Conservation (phyloP, 331 rosid species). For the Arachis monticola region DNA sequence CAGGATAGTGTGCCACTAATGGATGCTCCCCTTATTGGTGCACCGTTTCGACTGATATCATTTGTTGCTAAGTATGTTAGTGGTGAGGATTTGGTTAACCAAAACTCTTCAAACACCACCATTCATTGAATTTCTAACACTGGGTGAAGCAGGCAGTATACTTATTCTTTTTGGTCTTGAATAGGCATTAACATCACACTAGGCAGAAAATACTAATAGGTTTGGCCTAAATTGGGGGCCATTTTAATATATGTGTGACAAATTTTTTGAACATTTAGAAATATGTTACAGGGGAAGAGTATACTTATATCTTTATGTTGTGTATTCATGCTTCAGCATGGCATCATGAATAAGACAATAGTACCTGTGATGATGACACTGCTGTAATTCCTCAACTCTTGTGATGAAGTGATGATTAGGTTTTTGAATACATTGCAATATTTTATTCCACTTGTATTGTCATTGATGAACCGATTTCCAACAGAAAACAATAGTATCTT, state of each 20-base stretch:
- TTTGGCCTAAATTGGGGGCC: conserved; percentile 42
- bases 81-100: conserved; percentile 82
- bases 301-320: neutral
- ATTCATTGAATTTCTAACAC: conserved; percentile 37
- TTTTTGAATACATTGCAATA: neutral
- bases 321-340: conserved; percentile 6
- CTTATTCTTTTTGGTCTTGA: conserved; percentile 2
- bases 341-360: conserved; percentile 18
- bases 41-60: conserved; percentile 85
- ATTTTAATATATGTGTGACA: conserved; percentile 31
- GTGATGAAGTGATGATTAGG: conserved; percentile 5
- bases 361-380: neutral
- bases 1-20: conserved; percentile 52
- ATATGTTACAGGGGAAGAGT: conserved; percentile 24
- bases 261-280: conserved; percentile 41
- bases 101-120: conserved; percentile 44
- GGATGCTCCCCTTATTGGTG: conserved; percentile 93
- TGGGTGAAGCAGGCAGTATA: neutral
- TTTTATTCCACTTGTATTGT: neutral
- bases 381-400: neutral
- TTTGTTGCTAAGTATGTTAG: conserved; percentile 86
- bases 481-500: neutral
- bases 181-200: conserved; percentile 30
- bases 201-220: conserved; percentile 44
- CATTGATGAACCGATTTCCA: neutral